phyloP scores from a whole-genome alignment of 2,329 filamentous ascomycete species.

The Cladosporium sp. region DNA sequence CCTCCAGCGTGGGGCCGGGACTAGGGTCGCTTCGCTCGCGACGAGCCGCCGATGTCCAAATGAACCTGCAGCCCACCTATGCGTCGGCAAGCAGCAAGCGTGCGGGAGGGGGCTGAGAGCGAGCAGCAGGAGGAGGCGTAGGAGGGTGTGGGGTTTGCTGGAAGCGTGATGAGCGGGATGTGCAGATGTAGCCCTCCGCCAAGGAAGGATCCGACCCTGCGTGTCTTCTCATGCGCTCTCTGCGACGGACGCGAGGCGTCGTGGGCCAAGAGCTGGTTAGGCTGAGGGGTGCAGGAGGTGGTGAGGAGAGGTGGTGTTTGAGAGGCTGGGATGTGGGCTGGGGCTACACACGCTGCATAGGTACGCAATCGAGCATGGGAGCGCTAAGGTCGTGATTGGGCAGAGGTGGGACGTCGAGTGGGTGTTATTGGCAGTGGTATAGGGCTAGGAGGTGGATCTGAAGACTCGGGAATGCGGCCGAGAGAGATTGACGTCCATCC shows the following conservation, averaged over 20 bases:
- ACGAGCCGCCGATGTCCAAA: neutral
- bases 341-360: neutral
- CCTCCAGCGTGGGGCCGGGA: neutral
- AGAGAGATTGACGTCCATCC: neutral
- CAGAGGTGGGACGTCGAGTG: neutral
- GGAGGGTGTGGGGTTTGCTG: neutral
- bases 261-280: slow-evolving; percentile 3
- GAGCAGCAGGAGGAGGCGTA: neutral
- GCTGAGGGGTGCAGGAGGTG: neutral
- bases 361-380: neutral
- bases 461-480: slow-evolving; percentile 2
- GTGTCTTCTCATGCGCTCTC: neutral
- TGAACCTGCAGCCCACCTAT: neutral
- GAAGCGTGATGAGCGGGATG: slow-evolving; percentile 2
- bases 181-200: slow-evolving; percentile 3
- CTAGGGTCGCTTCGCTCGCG: neutral
- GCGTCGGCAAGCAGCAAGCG: neutral
- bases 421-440: neutral
- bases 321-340: neutral
- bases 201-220: slow-evolving; percentile 1
- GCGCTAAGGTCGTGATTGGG: neutral
- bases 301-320: slow-evolving; percentile 1
- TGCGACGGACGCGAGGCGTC: neutral
- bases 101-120: neutral
- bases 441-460: slow-evolving; percentile 1